phyloP scores from a whole-genome alignment of 1,139 yeast genomes.

The Diutina siamensis region DNA sequence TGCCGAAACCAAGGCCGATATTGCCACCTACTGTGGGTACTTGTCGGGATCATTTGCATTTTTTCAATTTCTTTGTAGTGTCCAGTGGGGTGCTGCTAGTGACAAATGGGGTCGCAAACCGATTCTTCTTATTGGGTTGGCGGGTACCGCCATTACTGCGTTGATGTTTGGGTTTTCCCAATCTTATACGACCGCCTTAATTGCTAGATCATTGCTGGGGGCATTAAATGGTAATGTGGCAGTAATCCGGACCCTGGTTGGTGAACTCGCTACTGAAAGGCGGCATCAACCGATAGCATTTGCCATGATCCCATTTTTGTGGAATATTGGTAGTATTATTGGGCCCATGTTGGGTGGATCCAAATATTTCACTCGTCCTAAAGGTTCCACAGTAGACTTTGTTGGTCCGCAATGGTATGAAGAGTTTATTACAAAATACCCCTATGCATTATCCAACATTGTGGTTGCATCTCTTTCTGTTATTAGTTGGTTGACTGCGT shows the following conservation, averaged over 20 bases:
- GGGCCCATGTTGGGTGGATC: conserved; percentile 12
- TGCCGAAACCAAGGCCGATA: conserved; percentile 10
- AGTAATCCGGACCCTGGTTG: conserved; percentile 11
- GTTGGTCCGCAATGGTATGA: conserved; percentile 9
- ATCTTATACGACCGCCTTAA: conserved; percentile 10
- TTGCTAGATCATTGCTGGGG: conserved; percentile 10
- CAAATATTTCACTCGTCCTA: conserved; percentile 10
- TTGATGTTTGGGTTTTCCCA: conserved; percentile 10
- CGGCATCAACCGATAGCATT: conserved; percentile 11
- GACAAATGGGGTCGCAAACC: conserved; percentile 11
- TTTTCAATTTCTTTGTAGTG: conserved; percentile 11
- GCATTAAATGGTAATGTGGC: conserved; percentile 12
- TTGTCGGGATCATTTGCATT: conserved; percentile 12
- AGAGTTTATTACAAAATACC: conserved; percentile 8
- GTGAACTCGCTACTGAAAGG: conserved; percentile 11
- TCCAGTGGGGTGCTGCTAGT: conserved; percentile 12
- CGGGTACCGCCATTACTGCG: conserved; percentile 9
- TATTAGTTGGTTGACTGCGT: conserved; percentile 8
- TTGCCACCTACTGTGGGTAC: conserved; percentile 11
- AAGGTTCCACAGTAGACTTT: background rate
- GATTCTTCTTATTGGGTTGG: conserved; percentile 9
- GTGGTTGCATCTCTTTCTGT: conserved; percentile 9
- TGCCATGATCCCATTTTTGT: conserved; percentile 11
- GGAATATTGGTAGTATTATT: conserved; percentile 12
- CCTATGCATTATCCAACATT: conserved; percentile 11